Base-by-base conservation (phyloP, 164 flowering plant genomes). In the Sextonia rubra region DNA sequence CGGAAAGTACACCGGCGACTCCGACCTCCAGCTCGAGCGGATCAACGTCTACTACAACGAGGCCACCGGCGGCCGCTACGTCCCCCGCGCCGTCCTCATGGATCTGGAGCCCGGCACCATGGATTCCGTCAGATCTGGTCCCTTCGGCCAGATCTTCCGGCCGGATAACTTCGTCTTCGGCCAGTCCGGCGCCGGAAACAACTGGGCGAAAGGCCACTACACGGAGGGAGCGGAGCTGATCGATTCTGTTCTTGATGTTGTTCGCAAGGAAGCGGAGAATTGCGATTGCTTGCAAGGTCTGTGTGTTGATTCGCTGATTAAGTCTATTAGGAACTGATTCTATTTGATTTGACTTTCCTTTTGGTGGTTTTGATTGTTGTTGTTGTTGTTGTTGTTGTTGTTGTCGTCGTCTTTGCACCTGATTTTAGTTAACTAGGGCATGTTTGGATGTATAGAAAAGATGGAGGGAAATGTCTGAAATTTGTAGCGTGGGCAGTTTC, bases 251-350 rank as follows among this genome's bases (percentile, higher is more conserved):
- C 74, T 71, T 14, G 74, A 71, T 47, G 74, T 71, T 17, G 74
- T 71, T 2, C 22, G 74, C 9, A 71, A 71, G 68, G 74, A 71
- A n/a, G 74, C 74, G 0, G 74, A 71, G 73, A 71, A 71, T 47
- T 71, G 74, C 24, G 74, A 71, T 71, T 71, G 74, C 74, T 24
- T 71, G n/a, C 74, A 71, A 63, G 74, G 74, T 71, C 14, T 27
- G 68, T 61, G 47, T 27, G 8, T 27, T 64, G 18, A 4, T 64
- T 64, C 20, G 14, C 29, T 25, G 64, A 61, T 61, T 61, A 9
- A 22, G 64, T 61, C 2, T 61, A 22, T 23, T 6, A 20, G 27
- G 9, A 22, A 22, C 20, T 61, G 14, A 2, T 23, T 11, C 25
- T n/a, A 22, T 61, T 5, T n/a, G n/a, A n/a, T n/a, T 18, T 18